Percentiles rank a stretch among this genome's conserved stretches.
These are phyloP conservation scores for Blastomyces percursus DNA, from an alignment of 2,329 filamentous ascomycete species.

Conservation along the genomic window DNA sequence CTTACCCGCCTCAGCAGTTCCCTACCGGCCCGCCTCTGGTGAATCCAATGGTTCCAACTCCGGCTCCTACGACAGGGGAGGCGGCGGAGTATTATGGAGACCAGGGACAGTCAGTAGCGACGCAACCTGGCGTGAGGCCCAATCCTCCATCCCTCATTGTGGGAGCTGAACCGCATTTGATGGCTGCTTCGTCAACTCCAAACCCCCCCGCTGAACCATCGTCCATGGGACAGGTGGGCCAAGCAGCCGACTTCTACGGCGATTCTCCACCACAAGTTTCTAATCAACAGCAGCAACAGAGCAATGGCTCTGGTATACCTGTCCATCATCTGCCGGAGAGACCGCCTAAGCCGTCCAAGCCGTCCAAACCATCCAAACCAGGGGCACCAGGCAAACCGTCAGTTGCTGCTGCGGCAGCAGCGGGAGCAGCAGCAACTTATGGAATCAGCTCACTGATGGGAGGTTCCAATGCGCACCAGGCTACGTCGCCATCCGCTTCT, in stretches of 20 bases:
- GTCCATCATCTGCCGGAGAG: neutral
- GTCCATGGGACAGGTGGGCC: slow-evolving; percentile 31
- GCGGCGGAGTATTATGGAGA: slow-evolving; percentile 54
- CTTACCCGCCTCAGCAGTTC: neutral
- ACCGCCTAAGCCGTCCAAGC: slow-evolving; percentile 19
- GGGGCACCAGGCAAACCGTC: slow-evolving; percentile 25
- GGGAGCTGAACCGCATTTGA: slow-evolving; percentile 46
- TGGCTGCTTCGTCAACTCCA: slow-evolving; percentile 40
- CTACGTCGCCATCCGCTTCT: slow-evolving; percentile 15
- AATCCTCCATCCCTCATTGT: slow-evolving; percentile 43
- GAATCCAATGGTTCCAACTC: slow-evolving; percentile 6
- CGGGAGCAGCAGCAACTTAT: slow-evolving; percentile 30
- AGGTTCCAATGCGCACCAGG: neutral
- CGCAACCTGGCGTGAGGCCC: slow-evolving; percentile 50
- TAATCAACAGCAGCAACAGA: neutral
- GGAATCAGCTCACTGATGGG: slow-evolving; percentile 25
- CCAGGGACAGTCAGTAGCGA: slow-evolving; percentile 47
- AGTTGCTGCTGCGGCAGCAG: slow-evolving; percentile 20
- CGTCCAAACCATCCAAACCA: slow-evolving; percentile 18
- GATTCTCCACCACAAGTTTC: slow-evolving; percentile 1
- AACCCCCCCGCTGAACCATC: slow-evolving; percentile 51
- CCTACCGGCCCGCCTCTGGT: neutral
- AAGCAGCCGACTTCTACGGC: slow-evolving; percentile 49
- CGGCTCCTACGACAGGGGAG: slow-evolving; percentile 34
- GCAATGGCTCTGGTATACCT: neutral